Evolutionary conservation across 768 basidiomycete genomes (phyloP).

Genomic region (Suillus decipiens): DNA sequence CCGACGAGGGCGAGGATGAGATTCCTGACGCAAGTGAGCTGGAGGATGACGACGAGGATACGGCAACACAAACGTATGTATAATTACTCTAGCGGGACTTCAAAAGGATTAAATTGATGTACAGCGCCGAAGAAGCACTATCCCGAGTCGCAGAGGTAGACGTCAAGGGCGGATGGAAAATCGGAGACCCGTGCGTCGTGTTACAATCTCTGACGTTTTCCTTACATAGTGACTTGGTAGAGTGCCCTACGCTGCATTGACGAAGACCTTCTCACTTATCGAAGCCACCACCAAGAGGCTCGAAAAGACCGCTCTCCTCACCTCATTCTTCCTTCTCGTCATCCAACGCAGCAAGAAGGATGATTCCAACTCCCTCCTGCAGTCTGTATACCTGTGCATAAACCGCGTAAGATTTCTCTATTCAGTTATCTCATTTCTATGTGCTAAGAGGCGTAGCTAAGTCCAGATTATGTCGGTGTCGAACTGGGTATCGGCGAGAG

Average conservation of each 20-base stretch:
- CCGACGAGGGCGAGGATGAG: constrained; percentile 44
- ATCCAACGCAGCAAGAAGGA: constrained; percentile 81
- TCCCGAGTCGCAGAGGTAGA: constrained; percentile 69
- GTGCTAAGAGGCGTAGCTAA: constrained; percentile 52
- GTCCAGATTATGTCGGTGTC: constrained; percentile 93
- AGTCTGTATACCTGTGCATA: constrained; percentile 94
- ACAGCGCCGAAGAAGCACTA: constrained; percentile 66
- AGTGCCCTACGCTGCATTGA: constrained; percentile 91
- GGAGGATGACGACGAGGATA: constrained; percentile 46
- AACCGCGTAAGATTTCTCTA: constrained; percentile 63
- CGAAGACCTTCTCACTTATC: constrained; percentile 85
- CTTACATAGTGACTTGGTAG: constrained; percentile 39
- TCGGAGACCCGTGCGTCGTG: constrained; percentile 72
- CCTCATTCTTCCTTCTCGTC: constrained; percentile 85
- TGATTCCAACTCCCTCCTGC: constrained; percentile 75
- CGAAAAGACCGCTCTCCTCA: constrained; percentile 88
- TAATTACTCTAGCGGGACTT: neutral
- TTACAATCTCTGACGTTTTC: neutral
- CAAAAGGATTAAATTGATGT: constrained; percentile 10
- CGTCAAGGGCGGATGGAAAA: constrained; percentile 80
- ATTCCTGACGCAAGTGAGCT: constrained; percentile 38
- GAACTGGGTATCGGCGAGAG: constrained; percentile 98
- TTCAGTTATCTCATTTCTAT: neutral
- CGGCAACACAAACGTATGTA: constrained; percentile 66
- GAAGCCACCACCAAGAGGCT: constrained; percentile 94